These are phyloP conservation scores for Ulvella scutata DNA, from an alignment of 139 green algal species.

Conservation along the genomic window DNA sequence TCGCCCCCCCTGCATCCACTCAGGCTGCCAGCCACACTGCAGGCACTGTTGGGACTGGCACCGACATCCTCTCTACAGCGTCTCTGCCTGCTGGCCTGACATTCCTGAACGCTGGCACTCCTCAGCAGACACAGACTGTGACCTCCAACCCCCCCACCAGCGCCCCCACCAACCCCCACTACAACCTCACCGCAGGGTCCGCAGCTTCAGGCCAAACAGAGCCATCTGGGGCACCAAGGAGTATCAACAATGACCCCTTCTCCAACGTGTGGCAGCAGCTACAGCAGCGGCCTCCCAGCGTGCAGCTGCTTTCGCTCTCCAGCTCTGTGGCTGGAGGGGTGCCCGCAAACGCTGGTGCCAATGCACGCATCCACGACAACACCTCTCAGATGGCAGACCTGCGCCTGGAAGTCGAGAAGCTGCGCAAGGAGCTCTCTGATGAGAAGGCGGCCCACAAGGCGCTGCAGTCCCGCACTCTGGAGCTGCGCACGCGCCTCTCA, in stretches of 20 bases:
- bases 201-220: too few relatives aligned
- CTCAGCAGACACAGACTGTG: too few relatives aligned
- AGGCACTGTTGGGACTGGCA: too few relatives aligned
- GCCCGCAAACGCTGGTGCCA: not conserved
- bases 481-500: not conserved
- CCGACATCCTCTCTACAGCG: too few relatives aligned
- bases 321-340: not conserved
- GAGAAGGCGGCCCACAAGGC: not conserved
- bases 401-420: not conserved
- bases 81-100: too few relatives aligned
- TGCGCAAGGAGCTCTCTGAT: not conserved
- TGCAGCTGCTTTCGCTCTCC: not conserved
- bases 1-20: too few relatives aligned
- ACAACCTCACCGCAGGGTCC: too few relatives aligned
- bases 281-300: not conserved
- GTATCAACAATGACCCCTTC: not conserved
- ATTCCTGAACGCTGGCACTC: too few relatives aligned
- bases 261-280: slow-evolving; percentile 2
- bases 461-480: not conserved
- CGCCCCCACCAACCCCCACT: too few relatives aligned
- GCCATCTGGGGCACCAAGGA: too few relatives aligned
- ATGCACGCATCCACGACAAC: not conserved
- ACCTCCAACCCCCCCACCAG: too few relatives aligned
- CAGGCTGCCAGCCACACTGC: too few relatives aligned
- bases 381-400: not conserved